Evolutionary conservation across 805 yeast species (phyloP).

Genomic region (Candida silvatica): DNA sequence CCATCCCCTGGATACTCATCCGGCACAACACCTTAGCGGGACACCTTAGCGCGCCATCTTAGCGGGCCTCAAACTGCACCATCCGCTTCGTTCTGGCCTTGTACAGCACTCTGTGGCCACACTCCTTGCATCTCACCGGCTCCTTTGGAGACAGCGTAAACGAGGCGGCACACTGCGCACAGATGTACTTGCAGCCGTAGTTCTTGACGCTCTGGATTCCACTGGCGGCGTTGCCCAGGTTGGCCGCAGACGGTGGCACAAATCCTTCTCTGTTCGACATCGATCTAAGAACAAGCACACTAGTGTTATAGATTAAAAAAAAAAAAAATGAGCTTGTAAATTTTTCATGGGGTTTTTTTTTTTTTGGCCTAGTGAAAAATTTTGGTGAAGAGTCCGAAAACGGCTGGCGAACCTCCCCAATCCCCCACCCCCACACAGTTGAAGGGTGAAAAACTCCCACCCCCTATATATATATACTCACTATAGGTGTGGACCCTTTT

Average conservation of each 20-base stretch:
- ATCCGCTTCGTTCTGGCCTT: constrained; percentile 97
- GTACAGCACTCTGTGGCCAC: constrained; percentile 96
- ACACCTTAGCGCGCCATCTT: too few species aligned
- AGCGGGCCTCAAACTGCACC: constrained; percentile 84
- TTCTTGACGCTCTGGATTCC: constrained; percentile 58
- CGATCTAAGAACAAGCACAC: background rate
- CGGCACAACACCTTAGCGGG: too few species aligned
- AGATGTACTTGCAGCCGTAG: constrained; percentile 85
- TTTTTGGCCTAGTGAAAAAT: too few species aligned
- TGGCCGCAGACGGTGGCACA: constrained; percentile 68
- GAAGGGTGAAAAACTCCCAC: too few species aligned
- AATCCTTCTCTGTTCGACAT: constrained; percentile 68
- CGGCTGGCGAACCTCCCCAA: too few species aligned
- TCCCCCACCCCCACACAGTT: too few species aligned
- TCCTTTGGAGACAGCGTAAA: constrained; percentile 86
- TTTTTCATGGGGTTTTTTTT: background rate
- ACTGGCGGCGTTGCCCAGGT: constrained; percentile 78
- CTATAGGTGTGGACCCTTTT: too few species aligned
- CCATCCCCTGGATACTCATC: too few species aligned
- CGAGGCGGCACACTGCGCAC: constrained; percentile 93
- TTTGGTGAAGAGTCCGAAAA: too few species aligned
- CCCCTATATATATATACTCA: too few species aligned
- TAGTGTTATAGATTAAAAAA: too few species aligned
- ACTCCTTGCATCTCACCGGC: constrained; percentile 96
- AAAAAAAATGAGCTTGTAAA: too few species aligned